Conservation (phyloP, 345 rosid species). For the thale cress (Arabidopsis thaliana) region TAIR10.1 NC_003074.8:21813501-21814000, state of each 20-base stretch:
- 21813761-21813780: conserved; percentile 85
- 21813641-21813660: conserved; percentile 92
- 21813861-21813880: conserved; percentile 30
- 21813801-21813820: conserved; percentile 38
- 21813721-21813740: conserved; percentile 84
- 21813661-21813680: conserved; percentile 94
- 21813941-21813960: not conserved
- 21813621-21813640: conserved; percentile 49
- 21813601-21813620: conserved; percentile 9
- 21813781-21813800: conserved; percentile 99
- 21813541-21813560: not conserved
- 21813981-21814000: conserved; percentile 2
- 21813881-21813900: conserved; percentile 15
- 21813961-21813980: conserved; percentile 10
- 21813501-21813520: conserved; percentile 81
- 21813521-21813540: conserved; percentile 4
- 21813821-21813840: conserved; percentile 16
- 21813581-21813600: conserved; percentile 11
- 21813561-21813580: not conserved
- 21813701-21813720: conserved; percentile 88
- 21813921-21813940: conserved; percentile 27
- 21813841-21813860: conserved; percentile 13
- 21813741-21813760: conserved; percentile 83
- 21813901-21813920: conserved; percentile 22
- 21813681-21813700: conserved; percentile 99